Percentiles rank a stretch among this genome's conserved stretches.
Evolutionary conservation across 192 early-diverging fungal genomes (phyloP).

Genomic region (Entomortierella beljakovae): DNA sequence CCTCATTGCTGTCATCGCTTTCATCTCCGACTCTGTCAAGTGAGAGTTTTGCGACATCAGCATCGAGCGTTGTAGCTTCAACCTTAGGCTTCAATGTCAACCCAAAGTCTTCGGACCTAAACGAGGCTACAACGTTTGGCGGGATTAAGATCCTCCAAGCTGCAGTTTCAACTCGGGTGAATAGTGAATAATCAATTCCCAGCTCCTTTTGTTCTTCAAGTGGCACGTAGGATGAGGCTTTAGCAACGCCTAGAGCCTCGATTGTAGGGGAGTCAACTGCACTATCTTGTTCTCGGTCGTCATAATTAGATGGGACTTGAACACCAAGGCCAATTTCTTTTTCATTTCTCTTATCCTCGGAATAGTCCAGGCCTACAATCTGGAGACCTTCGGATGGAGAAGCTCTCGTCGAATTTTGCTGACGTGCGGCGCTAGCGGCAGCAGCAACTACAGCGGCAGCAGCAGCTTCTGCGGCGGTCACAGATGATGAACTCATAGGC

Average conservation of each 20-base stretch:
- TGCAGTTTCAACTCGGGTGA: slow-evolving; percentile 40
- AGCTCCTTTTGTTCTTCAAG: slow-evolving; percentile 33
- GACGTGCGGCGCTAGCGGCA: slow-evolving; percentile 19
- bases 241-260: slow-evolving; percentile 23
- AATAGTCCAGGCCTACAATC: slow-evolving; percentile 20
- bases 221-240: slow-evolving; percentile 16
- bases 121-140: slow-evolving; percentile 35
- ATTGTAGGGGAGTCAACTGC: slow-evolving; percentile 1
- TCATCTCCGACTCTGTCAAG: neutral
- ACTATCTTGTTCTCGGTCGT: neutral
- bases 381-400: slow-evolving; percentile 11
- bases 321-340: slow-evolving; percentile 19
- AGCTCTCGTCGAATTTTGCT: neutral
- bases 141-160: slow-evolving; percentile 43
- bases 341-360: neutral
- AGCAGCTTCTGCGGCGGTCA: slow-evolving; percentile 13
- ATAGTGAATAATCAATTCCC: slow-evolving; percentile 34
- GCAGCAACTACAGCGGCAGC: slow-evolving; percentile 22
- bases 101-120: slow-evolving; percentile 36
- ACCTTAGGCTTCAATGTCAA: slow-evolving; percentile 30
- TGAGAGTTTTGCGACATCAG: neutral
- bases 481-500: neutral
- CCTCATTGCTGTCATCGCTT: neutral
- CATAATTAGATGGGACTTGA: neutral
- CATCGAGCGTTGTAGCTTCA: neutral